phyloP scores from a whole-genome alignment of 2,329 filamentous ascomycete species.

The Ophiostoma quercus region DNA sequence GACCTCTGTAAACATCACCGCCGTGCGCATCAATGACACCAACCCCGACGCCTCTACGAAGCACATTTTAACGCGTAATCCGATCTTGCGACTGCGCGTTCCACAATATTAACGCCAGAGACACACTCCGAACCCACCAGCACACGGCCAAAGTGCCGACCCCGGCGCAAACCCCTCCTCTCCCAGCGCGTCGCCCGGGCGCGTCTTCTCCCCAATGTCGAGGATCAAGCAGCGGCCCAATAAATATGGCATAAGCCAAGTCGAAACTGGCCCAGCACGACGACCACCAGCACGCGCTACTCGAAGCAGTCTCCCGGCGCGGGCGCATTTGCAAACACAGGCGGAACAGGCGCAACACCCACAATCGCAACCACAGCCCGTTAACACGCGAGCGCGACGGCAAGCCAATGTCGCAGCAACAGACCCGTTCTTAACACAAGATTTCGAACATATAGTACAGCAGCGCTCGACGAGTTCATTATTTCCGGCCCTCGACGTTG shows the following conservation, averaged over 20 bases:
- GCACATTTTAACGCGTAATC: slow-evolving; percentile 1
- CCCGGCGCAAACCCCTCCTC: neutral
- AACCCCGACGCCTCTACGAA: neutral
- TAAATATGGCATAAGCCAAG: neutral
- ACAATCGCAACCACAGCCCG: neutral
- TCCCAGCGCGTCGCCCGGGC: neutral
- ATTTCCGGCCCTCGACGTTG: neutral
- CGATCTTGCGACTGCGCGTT: too few relatives aligned
- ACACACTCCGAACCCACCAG: neutral
- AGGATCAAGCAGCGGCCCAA: slow-evolving; percentile 9
- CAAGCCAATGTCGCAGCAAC: neutral
- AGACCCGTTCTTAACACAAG: neutral
- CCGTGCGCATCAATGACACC: neutral
- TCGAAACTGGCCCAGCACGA: neutral
- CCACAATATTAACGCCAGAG: neutral
- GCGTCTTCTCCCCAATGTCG: neutral
- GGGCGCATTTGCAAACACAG: neutral
- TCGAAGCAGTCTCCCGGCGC: neutral
- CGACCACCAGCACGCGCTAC: neutral
- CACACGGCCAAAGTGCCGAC: neutral
- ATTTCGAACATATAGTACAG: neutral
- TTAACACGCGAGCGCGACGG: neutral
- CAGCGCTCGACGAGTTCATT: neutral
- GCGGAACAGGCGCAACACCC: neutral
- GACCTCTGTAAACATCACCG: neutral